Percentiles rank a stretch among this genome's conserved stretches.
phyloP scores from a whole-genome alignment of 2,329 filamentous ascomycete species.

The Metarhizium robertsii region DNA sequence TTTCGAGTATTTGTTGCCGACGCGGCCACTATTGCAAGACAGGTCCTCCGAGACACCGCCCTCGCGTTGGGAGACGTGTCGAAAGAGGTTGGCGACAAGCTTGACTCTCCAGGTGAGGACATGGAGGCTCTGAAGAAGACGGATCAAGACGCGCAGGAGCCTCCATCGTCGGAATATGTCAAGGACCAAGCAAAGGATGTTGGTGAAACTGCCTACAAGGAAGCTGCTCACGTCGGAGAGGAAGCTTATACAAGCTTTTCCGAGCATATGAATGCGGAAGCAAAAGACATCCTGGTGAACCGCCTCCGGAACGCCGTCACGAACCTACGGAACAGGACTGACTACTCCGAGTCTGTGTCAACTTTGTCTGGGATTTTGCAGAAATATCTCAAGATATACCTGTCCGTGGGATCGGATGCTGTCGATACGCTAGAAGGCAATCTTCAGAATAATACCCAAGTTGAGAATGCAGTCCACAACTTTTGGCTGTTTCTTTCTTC shows the following conservation, averaged over 20 bases:
- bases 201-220: slow-evolving; percentile 20
- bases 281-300: slow-evolving; percentile 62
- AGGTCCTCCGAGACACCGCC: slow-evolving; percentile 82
- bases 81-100: slow-evolving; percentile 59
- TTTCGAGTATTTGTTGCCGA: slow-evolving; percentile 83
- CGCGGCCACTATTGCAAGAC: slow-evolving; percentile 64
- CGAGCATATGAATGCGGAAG: slow-evolving; percentile 63
- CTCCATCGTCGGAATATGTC: slow-evolving; percentile 55
- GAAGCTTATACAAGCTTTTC: slow-evolving; percentile 57
- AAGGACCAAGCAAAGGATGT: slow-evolving; percentile 46
- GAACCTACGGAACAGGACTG: slow-evolving; percentile 63
- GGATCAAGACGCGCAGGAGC: slow-evolving; percentile 14
- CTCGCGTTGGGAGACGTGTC: slow-evolving; percentile 70
- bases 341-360: slow-evolving; percentile 82
- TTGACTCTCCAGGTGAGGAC: slow-evolving; percentile 60
- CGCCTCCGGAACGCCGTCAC: slow-evolving; percentile 69
- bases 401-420: slow-evolving; percentile 59
- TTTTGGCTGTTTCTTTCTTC: slow-evolving; percentile 74
- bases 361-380: slow-evolving; percentile 67
- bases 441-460: slow-evolving; percentile 61
- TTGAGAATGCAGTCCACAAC: slow-evolving; percentile 66
- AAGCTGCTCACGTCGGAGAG: slow-evolving; percentile 27
- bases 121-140: slow-evolving; percentile 34
- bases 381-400: slow-evolving; percentile 70
- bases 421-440: slow-evolving; percentile 59